Base-by-base conservation (phyloP, 306 rosid genomes). In the Glycine tomentella region DNA sequence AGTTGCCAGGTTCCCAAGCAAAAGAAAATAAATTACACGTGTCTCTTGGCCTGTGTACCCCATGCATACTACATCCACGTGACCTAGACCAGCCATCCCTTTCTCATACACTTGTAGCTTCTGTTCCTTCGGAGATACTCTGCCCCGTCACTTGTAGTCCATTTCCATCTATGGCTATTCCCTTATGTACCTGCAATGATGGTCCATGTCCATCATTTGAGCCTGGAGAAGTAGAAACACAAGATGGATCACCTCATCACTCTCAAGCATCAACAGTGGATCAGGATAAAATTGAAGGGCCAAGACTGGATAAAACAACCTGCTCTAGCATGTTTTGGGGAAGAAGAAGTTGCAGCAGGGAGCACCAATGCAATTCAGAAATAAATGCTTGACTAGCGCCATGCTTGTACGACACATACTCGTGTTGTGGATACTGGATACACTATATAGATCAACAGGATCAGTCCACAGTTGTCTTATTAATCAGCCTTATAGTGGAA, bases 271-370 rank as follows among this genome's bases (percentile, higher is more conserved):
- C 92, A 20, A 85, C 89, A 10, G 16, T n/a, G 16, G 92, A 87
- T 59, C 90, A 86, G 82, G 93, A 87, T 78, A 90, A 93, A 86
- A 74, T 87, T 85, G 99, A 91, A 81, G 93, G 96, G 69, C 90
- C 96, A 5, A 88, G 93, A 77, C 81, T 91, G 59, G 99, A 89
- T 57, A 92, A 88, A 82, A 88, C 93, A 69, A 93, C 90, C 68
- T 96, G 99, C 64, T 96, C 99, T 66, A 88, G 87, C 91, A 90
- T 96, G 97, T 92, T 96, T 53, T 96, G 99, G 98, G 87, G 95
- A 67, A 92, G 94, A 84, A 93, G 98, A 90, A 93, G 97, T 87
- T 93, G 94, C 91, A 96, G 93, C 91, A 85, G 98, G 78, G 98
- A 96, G 90, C 82, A 96, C 85, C 99, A 87, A 73, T 96, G 99